These are phyloP conservation scores for Penicillium atrosanguineum DNA, from an alignment of 495 filamentous ascomycete genomes.

Conservation along the genomic window DNA sequence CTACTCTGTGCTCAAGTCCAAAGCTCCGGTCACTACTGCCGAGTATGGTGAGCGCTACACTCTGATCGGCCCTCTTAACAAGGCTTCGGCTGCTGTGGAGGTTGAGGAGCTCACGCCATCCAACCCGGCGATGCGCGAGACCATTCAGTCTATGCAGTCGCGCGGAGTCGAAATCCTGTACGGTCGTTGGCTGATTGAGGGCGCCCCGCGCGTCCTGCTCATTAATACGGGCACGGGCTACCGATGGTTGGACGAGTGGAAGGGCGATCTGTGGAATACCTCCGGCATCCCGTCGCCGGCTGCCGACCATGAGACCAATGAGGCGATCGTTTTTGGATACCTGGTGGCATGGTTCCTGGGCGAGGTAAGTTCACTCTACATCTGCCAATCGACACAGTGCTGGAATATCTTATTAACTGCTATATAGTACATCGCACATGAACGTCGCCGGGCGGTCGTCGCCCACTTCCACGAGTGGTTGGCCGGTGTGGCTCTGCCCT, in stretches of 20 bases:
- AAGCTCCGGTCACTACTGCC: conserved; percentile 93
- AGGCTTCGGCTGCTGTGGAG: conserved; percentile 88
- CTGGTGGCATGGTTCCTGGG: conserved; percentile 97
- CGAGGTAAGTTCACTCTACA: conserved; percentile 59
- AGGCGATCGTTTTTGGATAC: conserved; percentile 97
- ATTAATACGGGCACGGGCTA: conserved; percentile 95
- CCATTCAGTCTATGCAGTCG: conserved; percentile 84
- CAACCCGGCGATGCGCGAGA: conserved; percentile 73
- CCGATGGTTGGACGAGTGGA: conserved; percentile 92
- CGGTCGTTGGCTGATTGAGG: conserved; percentile 96
- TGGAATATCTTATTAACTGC: not conserved
- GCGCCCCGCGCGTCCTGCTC: conserved; percentile 86
- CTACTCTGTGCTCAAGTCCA: conserved; percentile 98
- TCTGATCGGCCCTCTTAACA: conserved; percentile 90
- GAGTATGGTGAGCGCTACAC: conserved; percentile 99
- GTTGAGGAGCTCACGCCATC: conserved; percentile 88
- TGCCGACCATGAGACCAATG: conserved; percentile 92
- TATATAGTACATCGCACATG: conserved; percentile 82
- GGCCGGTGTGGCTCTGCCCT: conserved; percentile 89
- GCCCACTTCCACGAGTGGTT: conserved; percentile 99
- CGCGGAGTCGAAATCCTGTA: conserved; percentile 89
- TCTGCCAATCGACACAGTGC: no score
- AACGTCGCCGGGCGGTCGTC: conserved; percentile 84
- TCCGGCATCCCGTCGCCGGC: conserved; percentile 90
- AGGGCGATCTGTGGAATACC: conserved; percentile 88